Evolutionary conservation across 2,329 filamentous ascomycete species (phyloP), one percentile per base, ranked within the genome.

Genomic region (Raffaelea ambrosiae): DNA sequence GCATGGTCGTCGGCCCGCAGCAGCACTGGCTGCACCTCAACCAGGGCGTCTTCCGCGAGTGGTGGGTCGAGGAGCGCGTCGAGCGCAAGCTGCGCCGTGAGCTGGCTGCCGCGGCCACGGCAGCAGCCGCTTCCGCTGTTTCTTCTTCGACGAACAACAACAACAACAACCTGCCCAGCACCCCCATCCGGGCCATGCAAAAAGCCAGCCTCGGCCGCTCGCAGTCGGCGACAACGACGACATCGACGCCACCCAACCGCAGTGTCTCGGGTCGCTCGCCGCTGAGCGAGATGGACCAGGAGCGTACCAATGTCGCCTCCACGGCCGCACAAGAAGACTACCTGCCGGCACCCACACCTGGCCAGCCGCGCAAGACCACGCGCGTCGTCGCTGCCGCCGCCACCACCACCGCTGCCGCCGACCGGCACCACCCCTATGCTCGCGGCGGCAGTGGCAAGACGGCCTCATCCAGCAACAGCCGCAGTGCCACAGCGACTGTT

Each of bases 21-120:
- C 93, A 98, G 68, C 93, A 98, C 68, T 98, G 93, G 93, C 78
- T 98, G 47, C 93, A 98, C 63, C 78, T 98, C 53, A 96, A 98
- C 70, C 93, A 98, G 67, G 86, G 86, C 33, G 84, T 86, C 33
- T 98, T 98, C 81, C 81, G 93, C n/a, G 89, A 97, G 67, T 98
- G 93, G 93, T 97, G 90, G 88, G 78, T 93, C 59, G 88, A 89
- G 68, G 86, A 91, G 69, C 86, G 89, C 61, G 70, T 91, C 49
- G 85, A 89, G 65, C 81, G 76, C 48, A 80, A 76, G 63, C 68
- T 82, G 47, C 68, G 77, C 42, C 79, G 77, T 62, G 78, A 83
- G 61, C 69, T 79, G 58, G 70, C 76, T 21, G 66, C 66, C 10
- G 53, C 57, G 1, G 57, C 59, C 8, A 67, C 70, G 21, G 61